Evolutionary conservation across 495 filamentous ascomycete species (phyloP), one percentile per base, ranked within the genome.

Genomic region (Filosporella fistucella): DNA sequence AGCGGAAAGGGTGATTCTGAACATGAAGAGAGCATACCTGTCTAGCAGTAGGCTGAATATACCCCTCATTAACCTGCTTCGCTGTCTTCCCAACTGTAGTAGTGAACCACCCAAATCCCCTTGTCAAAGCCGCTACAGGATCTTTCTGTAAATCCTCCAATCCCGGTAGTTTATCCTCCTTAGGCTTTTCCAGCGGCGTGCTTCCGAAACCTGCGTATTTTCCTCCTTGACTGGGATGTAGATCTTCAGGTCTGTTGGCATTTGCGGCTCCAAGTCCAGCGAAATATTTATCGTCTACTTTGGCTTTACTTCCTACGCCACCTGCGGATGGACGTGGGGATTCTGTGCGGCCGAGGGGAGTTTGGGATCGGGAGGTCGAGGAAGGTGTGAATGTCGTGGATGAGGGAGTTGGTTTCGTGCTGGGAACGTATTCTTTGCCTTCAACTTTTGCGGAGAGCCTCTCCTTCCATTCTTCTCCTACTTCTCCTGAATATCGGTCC

Each of bases 381-480:
- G 46, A 42, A 18, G 20, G 42, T 22, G 39, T 30, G 22, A 54
- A 44, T 37, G 57, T 52, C 24, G 55, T 54, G 21, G 60, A 36
- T 2, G 47, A 25, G 4, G 56, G 32, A 11, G 47, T 22, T 6
- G 57, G 49, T 53, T 71, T 73, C 57, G 81, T 74, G 18, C 78
- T 81, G 0, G 77, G 79, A 6, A 89, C 83, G 63, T 89, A 98
- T 52, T 93, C 85, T 43, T 74, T 70, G 4, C 86, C 86, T 58
- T 96, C 91, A 21, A 91, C 85, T 67, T 91, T 91, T 44, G 84
- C 84, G 21, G 79, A 78, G 38, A 98, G 60, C 53, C 91, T 76
- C 64, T 96, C 94, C 63, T 97, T 97, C 74, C 82, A 98, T 68
- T 98, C 94, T 65, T 96, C 93, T 16, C 89, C 93, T 1, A 85